Base-by-base conservation (phyloP, 495 filamentous ascomycete species). In the Aspergillus sclerotioniger region DNA sequence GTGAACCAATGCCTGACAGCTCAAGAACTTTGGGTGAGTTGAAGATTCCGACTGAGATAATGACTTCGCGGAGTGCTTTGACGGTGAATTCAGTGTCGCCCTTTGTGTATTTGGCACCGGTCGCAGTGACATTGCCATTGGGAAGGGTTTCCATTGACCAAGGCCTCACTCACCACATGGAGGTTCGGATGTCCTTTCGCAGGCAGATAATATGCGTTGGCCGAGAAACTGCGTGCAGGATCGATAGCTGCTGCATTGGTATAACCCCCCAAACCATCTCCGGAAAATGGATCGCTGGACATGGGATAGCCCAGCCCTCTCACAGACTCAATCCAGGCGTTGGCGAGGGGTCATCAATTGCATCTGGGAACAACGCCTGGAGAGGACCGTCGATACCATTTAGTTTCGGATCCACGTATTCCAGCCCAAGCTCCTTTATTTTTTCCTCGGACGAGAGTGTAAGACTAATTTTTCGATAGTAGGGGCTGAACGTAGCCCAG, bases 11-110 rank as follows among this genome's bases (percentile, higher is more conserved):
- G 0, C 84, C 83, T 0, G 82, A 84, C 1, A 84, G 57, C 57
- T 85, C 79, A 0, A 86, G 73, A 3, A 87, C 62, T 5, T 74
- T 66, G 0, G 85, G 84, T 0, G 85, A 79, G 8, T 80, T 78
- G 37, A 82, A 68, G 3, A 74, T 66, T 5, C 86, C 86, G 16
- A 78, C 79, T 7, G 80, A 80, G 0, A 85, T 59, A 28, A 88
- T 73, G 1, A 87, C 75, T 37, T 84, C 78, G 45, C 72, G 79
- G 8, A 65, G 63, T 1, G 80, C 84, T 54, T 62, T 69, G 25
- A 85, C 58, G 3, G 60, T 71, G 1, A 59, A 17, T 2, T 77
- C 62, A 12, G 5, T 41, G 37, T 60, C 66, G 31, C 0, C 62
- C 64, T 10, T 69, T 61, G 15, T 28, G 21, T 15, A 28, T 4